These are phyloP conservation scores for Zymoseptoria crescenta DNA, from an alignment of 2,329 filamentous ascomycete genomes.

Conservation along the genomic window DNA sequence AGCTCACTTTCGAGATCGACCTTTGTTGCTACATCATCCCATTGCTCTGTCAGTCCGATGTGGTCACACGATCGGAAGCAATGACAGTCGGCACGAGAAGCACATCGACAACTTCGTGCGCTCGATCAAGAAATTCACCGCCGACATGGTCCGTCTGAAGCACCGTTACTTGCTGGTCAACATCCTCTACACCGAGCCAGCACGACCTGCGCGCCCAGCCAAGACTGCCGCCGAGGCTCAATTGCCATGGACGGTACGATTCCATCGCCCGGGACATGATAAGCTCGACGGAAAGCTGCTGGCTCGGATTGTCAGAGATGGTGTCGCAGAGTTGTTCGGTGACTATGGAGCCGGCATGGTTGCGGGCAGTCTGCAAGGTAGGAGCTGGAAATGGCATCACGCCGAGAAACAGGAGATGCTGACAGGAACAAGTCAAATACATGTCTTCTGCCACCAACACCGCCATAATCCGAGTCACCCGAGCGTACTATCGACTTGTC, in stretches of 20 bases:
- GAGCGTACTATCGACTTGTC: slow-evolving; percentile 75
- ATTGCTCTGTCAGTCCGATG: not conserved
- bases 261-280: slow-evolving; percentile 72
- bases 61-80: not conserved
- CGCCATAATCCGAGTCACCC: slow-evolving; percentile 77
- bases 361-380: slow-evolving; percentile 61
- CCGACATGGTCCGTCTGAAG: slow-evolving; percentile 84
- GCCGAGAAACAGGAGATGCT: not conserved
- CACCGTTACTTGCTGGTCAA: slow-evolving; percentile 93
- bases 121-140: not conserved
- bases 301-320: slow-evolving; percentile 59
- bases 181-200: slow-evolving; percentile 64
- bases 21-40: not conserved
- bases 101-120: not conserved
- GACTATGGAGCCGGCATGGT: slow-evolving; percentile 79
- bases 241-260: slow-evolving; percentile 56
- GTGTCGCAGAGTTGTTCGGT: slow-evolving; percentile 69
- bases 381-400: slow-evolving; percentile 6
- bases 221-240: slow-evolving; percentile 26
- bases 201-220: slow-evolving; percentile 10
- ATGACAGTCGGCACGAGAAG: not conserved
- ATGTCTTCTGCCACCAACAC: slow-evolving; percentile 87
- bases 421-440: slow-evolving; percentile 67
- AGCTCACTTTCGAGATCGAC: not conserved
- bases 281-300: slow-evolving; percentile 60